These are phyloP conservation scores for Tolypocladium nubicola DNA, from an alignment of 2,329 filamentous ascomycete species.

Conservation along the genomic window DNA sequence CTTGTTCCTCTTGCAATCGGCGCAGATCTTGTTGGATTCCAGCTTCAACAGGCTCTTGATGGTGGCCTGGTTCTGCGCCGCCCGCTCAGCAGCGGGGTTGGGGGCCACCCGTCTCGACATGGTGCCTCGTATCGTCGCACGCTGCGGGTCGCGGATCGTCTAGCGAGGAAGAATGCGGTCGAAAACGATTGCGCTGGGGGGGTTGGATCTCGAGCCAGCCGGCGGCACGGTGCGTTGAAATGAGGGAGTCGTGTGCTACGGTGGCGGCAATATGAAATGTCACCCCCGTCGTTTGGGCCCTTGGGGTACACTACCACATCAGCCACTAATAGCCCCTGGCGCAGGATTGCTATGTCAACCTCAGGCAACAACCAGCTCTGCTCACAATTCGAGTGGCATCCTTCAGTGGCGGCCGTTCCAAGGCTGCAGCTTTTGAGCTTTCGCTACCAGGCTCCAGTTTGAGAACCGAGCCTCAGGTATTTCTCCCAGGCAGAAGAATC, in stretches of 20 bases:
- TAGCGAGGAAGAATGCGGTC: background rate
- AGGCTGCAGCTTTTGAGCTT: background rate
- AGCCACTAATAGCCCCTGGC: background rate
- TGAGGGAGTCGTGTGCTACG: background rate
- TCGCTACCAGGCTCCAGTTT: background rate
- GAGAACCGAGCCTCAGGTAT: background rate
- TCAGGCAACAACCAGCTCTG: slow-evolving; percentile 5
- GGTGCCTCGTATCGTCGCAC: slow-evolving; percentile 7
- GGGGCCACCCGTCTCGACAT: slow-evolving; percentile 68
- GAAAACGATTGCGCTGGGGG: background rate
- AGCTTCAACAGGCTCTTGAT: slow-evolving; percentile 93
- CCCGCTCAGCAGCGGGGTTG: slow-evolving; percentile 73
- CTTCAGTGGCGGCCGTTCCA: background rate
- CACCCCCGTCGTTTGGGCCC: background rate
- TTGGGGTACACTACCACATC: slow-evolving; percentile 1
- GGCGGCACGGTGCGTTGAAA: background rate
- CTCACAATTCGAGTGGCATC: background rate
- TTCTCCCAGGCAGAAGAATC: background rate
- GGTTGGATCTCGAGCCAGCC: background rate
- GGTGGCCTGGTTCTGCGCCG: slow-evolving; percentile 85
- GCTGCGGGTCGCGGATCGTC: background rate
- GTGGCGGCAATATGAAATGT: background rate
- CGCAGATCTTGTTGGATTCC: slow-evolving; percentile 91
- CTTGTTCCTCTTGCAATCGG: slow-evolving; percentile 98
- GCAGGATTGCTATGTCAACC: background rate